Percentiles rank a stretch among this genome's conserved stretches.
phyloP scores from a whole-genome alignment of 306 rosid genomes.

The Quercus robur region DNA sequence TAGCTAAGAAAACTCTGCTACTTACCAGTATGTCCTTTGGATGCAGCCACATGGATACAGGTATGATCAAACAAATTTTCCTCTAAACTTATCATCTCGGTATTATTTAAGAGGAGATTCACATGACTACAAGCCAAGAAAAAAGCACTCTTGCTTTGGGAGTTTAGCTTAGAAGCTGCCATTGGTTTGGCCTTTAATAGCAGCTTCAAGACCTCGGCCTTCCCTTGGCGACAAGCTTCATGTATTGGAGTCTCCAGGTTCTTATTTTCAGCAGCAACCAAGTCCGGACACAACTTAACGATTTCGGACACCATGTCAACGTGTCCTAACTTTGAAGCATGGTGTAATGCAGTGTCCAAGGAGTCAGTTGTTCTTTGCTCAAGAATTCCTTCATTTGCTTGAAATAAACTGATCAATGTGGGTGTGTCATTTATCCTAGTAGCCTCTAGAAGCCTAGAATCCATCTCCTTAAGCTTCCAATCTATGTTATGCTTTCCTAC shows the following conservation, averaged over 20 bases:
- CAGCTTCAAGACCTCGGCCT: slow-evolving; percentile 31
- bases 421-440: slow-evolving; percentile 30
- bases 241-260: slow-evolving; percentile 58
- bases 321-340: slow-evolving; percentile 56
- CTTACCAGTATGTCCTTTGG: slow-evolving; percentile 59
- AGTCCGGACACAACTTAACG: slow-evolving; percentile 42
- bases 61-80: slow-evolving; percentile 37
- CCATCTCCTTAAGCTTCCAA: slow-evolving; percentile 32
- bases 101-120: slow-evolving; percentile 36
- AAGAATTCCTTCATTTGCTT: slow-evolving; percentile 35
- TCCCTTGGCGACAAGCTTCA: slow-evolving; percentile 53
- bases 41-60: slow-evolving; percentile 51
- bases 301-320: slow-evolving; percentile 44
- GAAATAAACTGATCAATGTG: slow-evolving; percentile 33
- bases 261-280: slow-evolving; percentile 54
- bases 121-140: slow-evolving; percentile 53
- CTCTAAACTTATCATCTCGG: slow-evolving; percentile 21
- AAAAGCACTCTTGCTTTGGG: slow-evolving; percentile 30
- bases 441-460: slow-evolving; percentile 39
- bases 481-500: not conserved
- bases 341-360: slow-evolving; percentile 55
- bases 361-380: slow-evolving; percentile 44
- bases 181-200: slow-evolving; percentile 43
- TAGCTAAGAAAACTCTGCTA: not conserved
- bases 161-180: slow-evolving; percentile 40